Percentiles rank a stretch among this genome's conserved stretches.
Evolutionary conservation across 1,284 basidiomycete genomes (phyloP).

Genomic region (Irpex sp.): DNA sequence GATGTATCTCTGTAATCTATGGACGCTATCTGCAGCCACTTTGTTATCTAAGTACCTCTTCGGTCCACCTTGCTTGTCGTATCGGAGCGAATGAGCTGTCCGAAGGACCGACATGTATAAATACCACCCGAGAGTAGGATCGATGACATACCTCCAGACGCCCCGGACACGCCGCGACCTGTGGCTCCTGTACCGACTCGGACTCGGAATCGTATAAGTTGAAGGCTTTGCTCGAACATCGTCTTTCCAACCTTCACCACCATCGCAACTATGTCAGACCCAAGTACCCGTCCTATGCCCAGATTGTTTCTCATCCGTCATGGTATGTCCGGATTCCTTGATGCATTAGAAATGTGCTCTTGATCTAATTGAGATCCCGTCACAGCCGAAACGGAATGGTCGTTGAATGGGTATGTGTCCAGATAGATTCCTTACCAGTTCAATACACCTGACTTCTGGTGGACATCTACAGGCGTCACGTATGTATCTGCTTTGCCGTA

Average conservation of each 20-base stretch:
- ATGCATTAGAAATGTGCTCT: not conserved
- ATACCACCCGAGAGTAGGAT: not conserved
- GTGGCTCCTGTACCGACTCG: not conserved
- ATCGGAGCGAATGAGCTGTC: too few relatives aligned
- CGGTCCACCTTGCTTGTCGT: too few relatives aligned
- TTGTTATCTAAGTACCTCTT: too few relatives aligned
- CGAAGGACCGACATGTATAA: not conserved
- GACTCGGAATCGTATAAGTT: too few relatives aligned
- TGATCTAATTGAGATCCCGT: not conserved
- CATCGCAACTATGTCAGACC: constrained; percentile 6
- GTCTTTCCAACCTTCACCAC: not conserved
- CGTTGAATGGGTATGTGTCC: constrained; percentile 68
- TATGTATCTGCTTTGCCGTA: constrained; percentile 28
- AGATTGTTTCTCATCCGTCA: constrained; percentile 77
- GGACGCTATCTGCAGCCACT: too few relatives aligned
- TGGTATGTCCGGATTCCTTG: constrained; percentile 38
- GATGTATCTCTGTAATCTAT: too few relatives aligned
- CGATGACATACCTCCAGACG: not conserved
- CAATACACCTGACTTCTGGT: not conserved
- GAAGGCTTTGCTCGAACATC: not conserved
- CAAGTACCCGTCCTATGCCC: constrained; percentile 52
- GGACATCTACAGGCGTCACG: constrained; percentile 59
- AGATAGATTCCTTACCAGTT: constrained; percentile 6
- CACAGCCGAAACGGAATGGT: constrained; percentile 92
- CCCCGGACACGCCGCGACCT: not conserved